Evolutionary conservation across 2,329 filamentous ascomycete genomes (phyloP), one percentile per base, ranked within the genome.

Genomic region (Calonectria ilicicola): DNA sequence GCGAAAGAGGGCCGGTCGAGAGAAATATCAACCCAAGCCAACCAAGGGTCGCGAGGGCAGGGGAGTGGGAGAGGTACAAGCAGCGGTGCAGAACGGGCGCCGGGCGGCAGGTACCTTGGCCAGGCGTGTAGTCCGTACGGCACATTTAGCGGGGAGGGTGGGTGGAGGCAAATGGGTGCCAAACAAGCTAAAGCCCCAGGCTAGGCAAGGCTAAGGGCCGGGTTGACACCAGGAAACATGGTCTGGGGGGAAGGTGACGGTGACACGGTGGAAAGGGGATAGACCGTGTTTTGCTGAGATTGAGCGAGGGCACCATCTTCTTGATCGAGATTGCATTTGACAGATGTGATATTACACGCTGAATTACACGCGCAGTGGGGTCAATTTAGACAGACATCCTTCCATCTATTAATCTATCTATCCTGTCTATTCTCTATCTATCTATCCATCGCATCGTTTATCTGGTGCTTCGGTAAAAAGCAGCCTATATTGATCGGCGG

Each of bases 1-100:
- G 53, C 21, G 60, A 40, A 47, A 38, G 60, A 69, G 63, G 65
- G 67, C 56, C 63, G 40, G 65, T 21, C 51, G 68, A 40, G 65
- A 35, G 58, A 65, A 69, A 63, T 58, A 46, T 63, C 58, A 46
- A 42, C 38, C 38, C 40, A 60, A 60, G 53, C 29, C 53, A 26
- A 40, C 29, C 53, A 26, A 40, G 21, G 32, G 53, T 21, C 53
- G 19, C 9, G 32, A 47, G 53, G 53, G 53, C 53, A 60, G 53
- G 53, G 53, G 32, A 58, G 44, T 21, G 44, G 44, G 23, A 51
- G 53, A 60, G 53, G 53, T 60, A 60, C 53, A 40, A 40, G 21
- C 53, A 60, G 35, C 21, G 32, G 32, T 60, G 38, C 32, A 60
- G 32, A 17, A 35, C 14, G 9, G 21, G 32, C 32, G 53, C n/a